Evolutionary conservation across 768 basidiomycete genomes (phyloP), one percentile per base, ranked within the genome.

Genomic region (Tulasnella sp.): DNA sequence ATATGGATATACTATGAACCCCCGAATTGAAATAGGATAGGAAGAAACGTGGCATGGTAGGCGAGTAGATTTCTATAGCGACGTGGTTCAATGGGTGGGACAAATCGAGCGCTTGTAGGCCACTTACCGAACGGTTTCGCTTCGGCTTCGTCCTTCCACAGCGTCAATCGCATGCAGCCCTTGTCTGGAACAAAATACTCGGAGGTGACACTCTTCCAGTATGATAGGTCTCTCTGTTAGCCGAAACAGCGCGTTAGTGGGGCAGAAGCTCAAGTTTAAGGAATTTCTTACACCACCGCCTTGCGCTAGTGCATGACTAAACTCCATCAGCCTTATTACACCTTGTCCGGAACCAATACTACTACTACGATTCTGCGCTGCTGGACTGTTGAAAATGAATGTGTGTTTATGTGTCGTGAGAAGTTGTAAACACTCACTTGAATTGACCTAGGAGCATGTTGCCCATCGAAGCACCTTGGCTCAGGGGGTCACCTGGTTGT

Each of bases 71-170:
- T 68, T 88, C 86, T 88, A 62, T 19, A 49, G 15, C 40, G 46
- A 33, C 16, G 29, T 29, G 37, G 19, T 12, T 40, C 20, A 22
- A 35, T 41, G 25, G 32, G 31, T 28, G 15, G 24, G 13, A 16
- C 5, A 2, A 4, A 44, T 27, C 4, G 22, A 24, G 51, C 3
- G 7, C 24, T 9, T 25, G 43, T 44, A 40, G n/a, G 45, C 20
- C 29, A 68, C 81, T 42, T 48, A 88, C 86, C 84, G 58, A 90
- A 87, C 7, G 81, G 81, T 59, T 86, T 89, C 28, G 85, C 84
- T 60, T 88, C 87, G 22, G 78, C 76, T 58, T 83, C 86, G 63
- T 87, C 85, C 61, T 84, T 84, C 86, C 86, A 88, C n/a, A 89
- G 66, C 2, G 83, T 87, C 58, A 89, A 72, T 62, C 78, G 83